These are phyloP conservation scores for Terana coerulea DNA, from an alignment of 768 basidiomycete genomes.

Conservation along the genomic window DNA sequence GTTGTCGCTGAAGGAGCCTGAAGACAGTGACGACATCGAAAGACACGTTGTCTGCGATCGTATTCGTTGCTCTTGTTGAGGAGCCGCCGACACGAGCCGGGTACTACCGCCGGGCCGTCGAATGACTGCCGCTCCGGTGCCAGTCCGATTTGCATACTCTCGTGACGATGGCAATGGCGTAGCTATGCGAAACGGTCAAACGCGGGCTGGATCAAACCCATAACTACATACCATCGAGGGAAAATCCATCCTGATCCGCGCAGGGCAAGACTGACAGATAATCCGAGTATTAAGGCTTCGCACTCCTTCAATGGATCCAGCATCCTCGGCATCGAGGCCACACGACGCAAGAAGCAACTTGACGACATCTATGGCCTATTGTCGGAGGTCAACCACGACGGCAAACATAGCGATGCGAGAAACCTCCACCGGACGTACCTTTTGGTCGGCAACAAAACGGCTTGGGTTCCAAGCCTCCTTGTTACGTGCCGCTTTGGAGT, in stretches of 20 bases:
- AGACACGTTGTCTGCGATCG: conserved; percentile 35
- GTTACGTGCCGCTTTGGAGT: conserved; percentile 24
- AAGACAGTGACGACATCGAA: conserved; percentile 53
- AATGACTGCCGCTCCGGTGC: conserved; percentile 14
- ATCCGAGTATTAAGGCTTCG: conserved; percentile 29
- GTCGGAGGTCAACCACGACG: not conserved
- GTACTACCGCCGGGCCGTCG: conserved; percentile 18
- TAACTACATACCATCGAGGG: conserved; percentile 37
- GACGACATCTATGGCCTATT: conserved; percentile 46
- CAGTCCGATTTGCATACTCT: conserved; percentile 41
- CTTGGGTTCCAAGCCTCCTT: conserved; percentile 42
- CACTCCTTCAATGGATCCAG: conserved; percentile 19
- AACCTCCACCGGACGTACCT: conserved; percentile 32
- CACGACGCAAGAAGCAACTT: conserved; percentile 33
- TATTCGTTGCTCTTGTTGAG: conserved; percentile 18
- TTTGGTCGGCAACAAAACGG: conserved; percentile 55
- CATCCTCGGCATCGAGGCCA: conserved; percentile 29
- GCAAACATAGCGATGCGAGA: too few species aligned
- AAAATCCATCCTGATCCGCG: conserved; percentile 45
- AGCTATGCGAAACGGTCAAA: conserved; percentile 33
- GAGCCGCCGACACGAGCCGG: conserved; percentile 18
- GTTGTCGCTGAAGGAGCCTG: too few species aligned
- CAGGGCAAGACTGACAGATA: conserved; percentile 47
- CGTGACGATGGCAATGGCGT: conserved; percentile 64
- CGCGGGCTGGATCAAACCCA: not conserved